These are phyloP conservation scores for Aspergillus pseudoviridinutans DNA, from an alignment of 2,329 filamentous ascomycete genomes.

Conservation along the genomic window DNA sequence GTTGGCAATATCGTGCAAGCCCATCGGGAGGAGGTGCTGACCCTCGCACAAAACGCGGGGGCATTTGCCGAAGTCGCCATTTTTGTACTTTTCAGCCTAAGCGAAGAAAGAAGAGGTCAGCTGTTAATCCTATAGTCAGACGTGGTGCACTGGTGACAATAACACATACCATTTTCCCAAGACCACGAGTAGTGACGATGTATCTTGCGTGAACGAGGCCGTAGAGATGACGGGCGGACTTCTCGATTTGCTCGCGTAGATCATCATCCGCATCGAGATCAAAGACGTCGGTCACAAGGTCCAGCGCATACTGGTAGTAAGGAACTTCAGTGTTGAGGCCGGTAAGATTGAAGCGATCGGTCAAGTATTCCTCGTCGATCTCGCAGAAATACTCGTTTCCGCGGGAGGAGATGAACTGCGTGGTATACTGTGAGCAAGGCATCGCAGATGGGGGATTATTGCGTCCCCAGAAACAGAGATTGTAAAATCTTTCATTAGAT, in stretches of 20 bases:
- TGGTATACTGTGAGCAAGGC: background rate
- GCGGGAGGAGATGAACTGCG: constrained; percentile 91
- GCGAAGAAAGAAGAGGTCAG: constrained; percentile 2
- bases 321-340: constrained; percentile 96
- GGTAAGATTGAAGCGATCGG: constrained; percentile 95
- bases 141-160: background rate
- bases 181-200: constrained; percentile 88
- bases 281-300: constrained; percentile 96
- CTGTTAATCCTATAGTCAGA: background rate
- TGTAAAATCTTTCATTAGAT: background rate
- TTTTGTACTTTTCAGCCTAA: constrained; percentile 98
- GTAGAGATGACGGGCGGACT: constrained; percentile 91
- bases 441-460: background rate
- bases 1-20: constrained; percentile 83
- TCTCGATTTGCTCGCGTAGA: constrained; percentile 96
- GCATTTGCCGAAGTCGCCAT: constrained; percentile 96
- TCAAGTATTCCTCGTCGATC: constrained; percentile 98
- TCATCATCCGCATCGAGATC: constrained; percentile 98
- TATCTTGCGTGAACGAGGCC: constrained; percentile 94
- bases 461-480: background rate
- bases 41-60: constrained; percentile 92
- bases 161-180: constrained; percentile 87
- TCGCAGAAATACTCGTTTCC: constrained; percentile 99
- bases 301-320: constrained; percentile 97
- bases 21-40: constrained; percentile 91